Percentiles rank a stretch among this genome's conserved stretches.
Evolutionary conservation across 2,329 filamentous ascomycete genomes (phyloP).

Genomic region (Xylariomycetidae sp.): DNA sequence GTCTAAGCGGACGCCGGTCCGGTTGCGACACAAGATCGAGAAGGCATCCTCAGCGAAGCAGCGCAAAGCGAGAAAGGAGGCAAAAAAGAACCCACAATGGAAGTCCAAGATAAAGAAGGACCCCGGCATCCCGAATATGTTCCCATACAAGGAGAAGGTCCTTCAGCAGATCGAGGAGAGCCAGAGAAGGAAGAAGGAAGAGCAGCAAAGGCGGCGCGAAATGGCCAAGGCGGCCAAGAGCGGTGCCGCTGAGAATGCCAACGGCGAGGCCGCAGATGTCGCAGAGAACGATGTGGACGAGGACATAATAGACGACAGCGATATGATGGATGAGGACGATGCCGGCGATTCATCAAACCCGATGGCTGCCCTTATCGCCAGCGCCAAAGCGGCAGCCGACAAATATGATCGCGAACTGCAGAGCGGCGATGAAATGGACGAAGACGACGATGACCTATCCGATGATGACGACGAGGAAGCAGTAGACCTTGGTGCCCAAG

Average conservation of each 20-base stretch:
- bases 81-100: conserved; percentile 98
- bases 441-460: conserved; percentile 45
- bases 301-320: conserved; percentile 43
- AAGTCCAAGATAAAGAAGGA: conserved; percentile 93
- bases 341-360: conserved; percentile 70
- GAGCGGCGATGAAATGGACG: conserved; percentile 55
- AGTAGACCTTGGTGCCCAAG: conserved; percentile 45
- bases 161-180: conserved; percentile 91
- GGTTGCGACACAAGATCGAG: conserved; percentile 91
- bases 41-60: conserved; percentile 89
- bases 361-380: conserved; percentile 86
- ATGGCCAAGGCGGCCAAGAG: conserved; percentile 63
- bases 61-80: conserved; percentile 78
- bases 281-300: conserved; percentile 41
- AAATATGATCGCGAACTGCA: conserved; percentile 64
- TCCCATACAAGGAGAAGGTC: conserved; percentile 95
- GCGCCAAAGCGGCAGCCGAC: conserved; percentile 69
- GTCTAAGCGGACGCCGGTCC: conserved; percentile 86
- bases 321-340: conserved; percentile 49
- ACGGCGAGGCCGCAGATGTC: conserved; percentile 40
- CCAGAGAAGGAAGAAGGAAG: conserved; percentile 73
- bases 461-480: conserved; percentile 41
- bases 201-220: conserved; percentile 64
- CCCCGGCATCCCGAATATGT: conserved; percentile 92
- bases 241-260: conserved; percentile 37